These are phyloP conservation scores for Polytrichum commune DNA, from an alignment of 225 moss, liverwort and hornwort species.

Conservation along the genomic window DNA sequence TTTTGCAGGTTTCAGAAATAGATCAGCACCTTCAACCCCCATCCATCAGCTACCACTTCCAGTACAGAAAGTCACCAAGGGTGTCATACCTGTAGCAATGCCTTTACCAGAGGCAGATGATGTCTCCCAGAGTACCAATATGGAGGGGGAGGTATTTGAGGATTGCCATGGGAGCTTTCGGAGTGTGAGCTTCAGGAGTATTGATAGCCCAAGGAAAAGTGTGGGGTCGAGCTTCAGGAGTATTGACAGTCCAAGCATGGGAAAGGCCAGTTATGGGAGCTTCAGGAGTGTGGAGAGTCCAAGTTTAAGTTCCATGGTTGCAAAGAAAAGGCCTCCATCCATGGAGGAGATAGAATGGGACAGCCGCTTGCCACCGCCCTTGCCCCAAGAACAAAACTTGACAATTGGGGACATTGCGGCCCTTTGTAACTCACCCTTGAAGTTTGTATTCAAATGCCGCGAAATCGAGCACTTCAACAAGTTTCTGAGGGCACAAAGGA, in stretches of 20 bases:
- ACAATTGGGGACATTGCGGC: slow-evolving; percentile 53
- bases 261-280: slow-evolving; percentile 14
- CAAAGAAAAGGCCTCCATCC: slow-evolving; percentile 18
- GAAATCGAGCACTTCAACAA: slow-evolving; percentile 51
- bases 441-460: slow-evolving; percentile 53
- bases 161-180: slow-evolving; percentile 29
- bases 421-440: slow-evolving; percentile 51
- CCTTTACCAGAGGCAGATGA: not conserved
- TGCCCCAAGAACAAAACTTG: slow-evolving; percentile 27
- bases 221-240: slow-evolving; percentile 28
- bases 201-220: slow-evolving; percentile 17
- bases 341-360: slow-evolving; percentile 36
- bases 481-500: slow-evolving; percentile 37
- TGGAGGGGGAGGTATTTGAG: slow-evolving; percentile 16
- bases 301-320: slow-evolving; percentile 7
- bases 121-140: not conserved
- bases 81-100: not conserved
- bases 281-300: slow-evolving; percentile 26
- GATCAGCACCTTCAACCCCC: slow-evolving; percentile 7
- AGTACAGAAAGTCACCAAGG: not conserved
- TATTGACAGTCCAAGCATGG: slow-evolving; percentile 16
- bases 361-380: slow-evolving; percentile 21
- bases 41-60: not conserved
- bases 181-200: slow-evolving; percentile 27
- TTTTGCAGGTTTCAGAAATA: not conserved